phyloP scores from a whole-genome alignment of 306 rosid genomes.

The Glycine soja region DNA sequence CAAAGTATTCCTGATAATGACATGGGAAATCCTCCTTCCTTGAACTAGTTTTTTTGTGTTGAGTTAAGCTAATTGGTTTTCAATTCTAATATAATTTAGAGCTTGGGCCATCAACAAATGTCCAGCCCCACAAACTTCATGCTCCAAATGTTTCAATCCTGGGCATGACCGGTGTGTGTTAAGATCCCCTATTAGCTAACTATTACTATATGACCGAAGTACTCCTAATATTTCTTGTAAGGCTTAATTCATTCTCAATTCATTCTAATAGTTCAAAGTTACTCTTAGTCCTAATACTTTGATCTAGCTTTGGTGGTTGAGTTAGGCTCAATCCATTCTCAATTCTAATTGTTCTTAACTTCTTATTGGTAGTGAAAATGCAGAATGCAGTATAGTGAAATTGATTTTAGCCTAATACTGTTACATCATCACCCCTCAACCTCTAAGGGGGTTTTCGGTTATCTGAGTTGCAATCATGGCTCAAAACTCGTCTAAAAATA shows the following conservation, averaged over 20 bases:
- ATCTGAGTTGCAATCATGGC: constrained; percentile 31
- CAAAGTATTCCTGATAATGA: constrained; percentile 10
- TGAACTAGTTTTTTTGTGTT: not conserved
- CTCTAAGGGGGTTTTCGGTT: constrained; percentile 2
- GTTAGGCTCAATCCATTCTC: not conserved
- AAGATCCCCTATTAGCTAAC: not conserved
- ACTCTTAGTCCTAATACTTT: not conserved
- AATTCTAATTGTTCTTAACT: not conserved
- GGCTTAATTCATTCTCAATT: not conserved
- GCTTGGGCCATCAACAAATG: not conserved
- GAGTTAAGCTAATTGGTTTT: not conserved
- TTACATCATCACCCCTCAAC: not conserved
- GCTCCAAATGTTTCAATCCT: not conserved
- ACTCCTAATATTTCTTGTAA: constrained; percentile 2
- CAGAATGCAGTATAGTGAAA: constrained; percentile 22
- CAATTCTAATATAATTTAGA: not conserved
- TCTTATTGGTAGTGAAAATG: not conserved
- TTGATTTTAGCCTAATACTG: constrained; percentile 25
- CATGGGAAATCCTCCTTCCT: not conserved
- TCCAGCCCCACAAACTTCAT: not conserved
- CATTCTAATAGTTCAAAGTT: not conserved
- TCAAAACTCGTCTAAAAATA: not conserved
- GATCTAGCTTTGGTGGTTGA: not conserved
- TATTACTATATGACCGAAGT: not conserved
- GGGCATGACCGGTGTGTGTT: not conserved